phyloP scores from a whole-genome alignment of 495 filamentous ascomycete genomes.

The Neurospora sp. region DNA sequence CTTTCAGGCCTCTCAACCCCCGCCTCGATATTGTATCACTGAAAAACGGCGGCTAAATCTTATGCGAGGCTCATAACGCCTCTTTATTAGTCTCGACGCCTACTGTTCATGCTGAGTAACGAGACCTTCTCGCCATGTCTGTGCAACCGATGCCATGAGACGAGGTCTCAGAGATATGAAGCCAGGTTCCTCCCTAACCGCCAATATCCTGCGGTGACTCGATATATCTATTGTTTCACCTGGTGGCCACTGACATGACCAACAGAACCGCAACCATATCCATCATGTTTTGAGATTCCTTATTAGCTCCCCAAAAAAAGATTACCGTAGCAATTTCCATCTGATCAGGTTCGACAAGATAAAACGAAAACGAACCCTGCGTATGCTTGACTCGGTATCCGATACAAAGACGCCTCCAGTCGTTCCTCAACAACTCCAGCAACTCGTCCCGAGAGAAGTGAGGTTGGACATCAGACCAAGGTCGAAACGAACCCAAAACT shows the following conservation, averaged over 20 bases:
- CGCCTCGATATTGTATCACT: neutral
- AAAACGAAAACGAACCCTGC: neutral
- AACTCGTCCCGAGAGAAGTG: neutral
- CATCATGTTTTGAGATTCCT: neutral
- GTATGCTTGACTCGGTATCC: neutral
- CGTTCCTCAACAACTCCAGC: neutral
- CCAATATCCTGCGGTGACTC: neutral
- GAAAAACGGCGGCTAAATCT: neutral
- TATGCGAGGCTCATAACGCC: neutral
- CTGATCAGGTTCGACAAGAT: neutral
- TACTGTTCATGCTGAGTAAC: neutral
- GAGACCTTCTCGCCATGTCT: neutral
- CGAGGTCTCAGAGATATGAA: neutral
- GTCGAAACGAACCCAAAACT: neutral
- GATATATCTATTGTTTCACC: constrained; percentile 14
- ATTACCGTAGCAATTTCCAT: neutral
- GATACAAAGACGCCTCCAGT: neutral
- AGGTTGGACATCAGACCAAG: neutral
- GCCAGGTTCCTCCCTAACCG: neutral
- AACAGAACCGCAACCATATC: neutral
- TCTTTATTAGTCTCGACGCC: neutral
- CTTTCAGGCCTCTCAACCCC: neutral
- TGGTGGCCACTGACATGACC: constrained; percentile 8
- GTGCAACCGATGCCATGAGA: neutral
- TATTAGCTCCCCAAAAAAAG: neutral